phyloP scores from a whole-genome alignment of 805 yeast genomes.

The Saccharomycopsis selenospora region DNA sequence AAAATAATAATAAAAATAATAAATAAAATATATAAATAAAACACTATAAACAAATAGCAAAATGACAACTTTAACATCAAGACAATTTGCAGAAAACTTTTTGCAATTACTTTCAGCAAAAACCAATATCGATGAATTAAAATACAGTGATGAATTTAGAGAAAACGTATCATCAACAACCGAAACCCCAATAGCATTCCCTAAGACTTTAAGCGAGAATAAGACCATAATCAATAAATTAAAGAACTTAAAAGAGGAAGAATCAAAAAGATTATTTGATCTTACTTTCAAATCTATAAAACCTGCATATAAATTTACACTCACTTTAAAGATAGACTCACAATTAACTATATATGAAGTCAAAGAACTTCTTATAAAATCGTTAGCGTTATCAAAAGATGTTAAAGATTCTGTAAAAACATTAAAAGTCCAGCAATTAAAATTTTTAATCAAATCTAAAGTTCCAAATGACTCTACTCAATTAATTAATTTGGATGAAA shows the following conservation, averaged over 20 bases:
- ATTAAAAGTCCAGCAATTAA: constrained; percentile 7
- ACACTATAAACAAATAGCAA: background rate
- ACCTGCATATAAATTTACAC: constrained; percentile 18
- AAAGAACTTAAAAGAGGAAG: background rate
- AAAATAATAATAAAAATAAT: too few relatives aligned
- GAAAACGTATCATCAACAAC: constrained; percentile 5
- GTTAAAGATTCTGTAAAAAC: background rate
- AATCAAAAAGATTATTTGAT: background rate
- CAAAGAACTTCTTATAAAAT: constrained; percentile 12
- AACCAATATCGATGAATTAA: background rate
- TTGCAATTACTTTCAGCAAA: constrained; percentile 18
- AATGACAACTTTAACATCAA: constrained; percentile 8
- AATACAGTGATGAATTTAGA: constrained; percentile 10
- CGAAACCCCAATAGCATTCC: constrained; percentile 14
- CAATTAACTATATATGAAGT: constrained; percentile 14
- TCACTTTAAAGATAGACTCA: constrained; percentile 6
- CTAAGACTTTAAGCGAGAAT: constrained; percentile 9
- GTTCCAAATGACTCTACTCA: constrained; percentile 15
- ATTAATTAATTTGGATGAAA: constrained; percentile 9
- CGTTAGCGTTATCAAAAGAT: background rate
- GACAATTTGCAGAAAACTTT: constrained; percentile 11
- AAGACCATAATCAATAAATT: constrained; percentile 3
- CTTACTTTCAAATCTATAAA: constrained; percentile 18
- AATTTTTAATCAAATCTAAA: constrained; percentile 19
- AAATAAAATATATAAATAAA: too few relatives aligned